phyloP scores from a whole-genome alignment of 768 basidiomycete species.

The Mycena pura region DNA sequence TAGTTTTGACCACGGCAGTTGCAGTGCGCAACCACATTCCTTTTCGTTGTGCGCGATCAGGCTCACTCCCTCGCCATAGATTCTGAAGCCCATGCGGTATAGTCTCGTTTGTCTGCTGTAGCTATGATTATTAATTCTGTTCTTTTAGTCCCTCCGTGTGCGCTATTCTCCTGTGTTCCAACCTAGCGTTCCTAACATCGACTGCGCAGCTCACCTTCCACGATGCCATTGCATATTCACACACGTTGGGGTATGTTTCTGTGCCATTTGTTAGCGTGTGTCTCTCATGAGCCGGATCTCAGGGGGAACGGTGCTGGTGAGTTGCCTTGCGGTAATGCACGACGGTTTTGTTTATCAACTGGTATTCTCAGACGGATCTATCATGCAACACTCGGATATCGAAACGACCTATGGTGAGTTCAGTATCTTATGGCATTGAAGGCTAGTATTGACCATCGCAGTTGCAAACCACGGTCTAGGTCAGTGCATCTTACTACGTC shows the following conservation, averaged over 20 bases:
- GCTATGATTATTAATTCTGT: no score
- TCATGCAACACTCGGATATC: conserved; percentile 31
- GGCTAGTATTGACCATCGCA: neutral
- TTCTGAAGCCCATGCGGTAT: no score
- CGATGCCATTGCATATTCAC: neutral
- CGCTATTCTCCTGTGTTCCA: no score
- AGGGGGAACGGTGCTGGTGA: neutral
- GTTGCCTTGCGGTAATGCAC: neutral
- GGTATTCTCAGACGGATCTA: conserved; percentile 28
- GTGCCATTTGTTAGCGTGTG: no score
- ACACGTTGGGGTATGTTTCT: no score
- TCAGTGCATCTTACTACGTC: neutral
- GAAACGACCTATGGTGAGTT: conserved; percentile 28
- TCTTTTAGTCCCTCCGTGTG: neutral
- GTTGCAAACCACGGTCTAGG: conserved; percentile 31
- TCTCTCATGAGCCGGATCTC: neutral
- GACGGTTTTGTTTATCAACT: neutral
- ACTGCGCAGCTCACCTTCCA: neutral
- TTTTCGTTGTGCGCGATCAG: no score
- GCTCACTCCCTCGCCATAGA: no score
- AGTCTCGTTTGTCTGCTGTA: no score
- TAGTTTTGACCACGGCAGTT: neutral
- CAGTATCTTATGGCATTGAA: neutral
- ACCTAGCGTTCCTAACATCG: no score
- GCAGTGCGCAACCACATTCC: neutral